Percentiles rank a stretch among this genome's conserved stretches.
Conservation (phyloP, 352 stramenopile genomes). For the Phytopythium chamaehyphon region DNA sequence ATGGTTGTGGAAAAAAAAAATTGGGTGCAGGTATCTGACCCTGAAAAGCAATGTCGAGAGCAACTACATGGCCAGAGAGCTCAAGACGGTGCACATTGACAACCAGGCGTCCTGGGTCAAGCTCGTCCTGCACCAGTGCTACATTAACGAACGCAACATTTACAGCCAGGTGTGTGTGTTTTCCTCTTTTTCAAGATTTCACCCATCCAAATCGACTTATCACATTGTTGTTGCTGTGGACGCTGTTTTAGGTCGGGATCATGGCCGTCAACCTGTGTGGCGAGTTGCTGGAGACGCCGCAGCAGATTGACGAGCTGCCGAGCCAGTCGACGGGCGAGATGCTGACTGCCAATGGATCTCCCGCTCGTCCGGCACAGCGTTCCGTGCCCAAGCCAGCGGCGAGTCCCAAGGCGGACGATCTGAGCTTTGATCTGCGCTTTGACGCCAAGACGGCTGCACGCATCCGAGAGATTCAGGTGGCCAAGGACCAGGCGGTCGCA, state of each 20-base stretch:
- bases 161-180: slow-evolving; percentile 58
- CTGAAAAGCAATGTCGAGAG: slow-evolving; percentile 84
- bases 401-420: slow-evolving; percentile 29
- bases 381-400: slow-evolving; percentile 22
- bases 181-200: background rate
- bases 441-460: slow-evolving; percentile 84
- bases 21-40: slow-evolving; percentile 45
- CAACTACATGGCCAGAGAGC: slow-evolving; percentile 84
- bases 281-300: slow-evolving; percentile 26
- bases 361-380: slow-evolving; percentile 2
- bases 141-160: slow-evolving; percentile 87
- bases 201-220: too few species aligned
- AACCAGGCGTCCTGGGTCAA: slow-evolving; percentile 81
- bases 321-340: slow-evolving; percentile 44
- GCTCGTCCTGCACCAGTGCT: slow-evolving; percentile 86
- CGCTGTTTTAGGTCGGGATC: slow-evolving; percentile 73
- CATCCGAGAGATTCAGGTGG: slow-evolving; percentile 87
- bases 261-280: slow-evolving; percentile 89
- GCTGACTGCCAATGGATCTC: slow-evolving; percentile 10
- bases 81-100: slow-evolving; percentile 92
- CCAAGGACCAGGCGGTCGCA: slow-evolving; percentile 80
- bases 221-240: background rate
- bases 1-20: too few species aligned
- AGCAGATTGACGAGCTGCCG: slow-evolving; percentile 28
- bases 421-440: slow-evolving; percentile 86